A percentile compares a stretch with the other conserved stretches of the same genome.
Evolutionary conservation across 352 stramenopile species (phyloP).

Genomic region (Sclerospora graminicola): DNA sequence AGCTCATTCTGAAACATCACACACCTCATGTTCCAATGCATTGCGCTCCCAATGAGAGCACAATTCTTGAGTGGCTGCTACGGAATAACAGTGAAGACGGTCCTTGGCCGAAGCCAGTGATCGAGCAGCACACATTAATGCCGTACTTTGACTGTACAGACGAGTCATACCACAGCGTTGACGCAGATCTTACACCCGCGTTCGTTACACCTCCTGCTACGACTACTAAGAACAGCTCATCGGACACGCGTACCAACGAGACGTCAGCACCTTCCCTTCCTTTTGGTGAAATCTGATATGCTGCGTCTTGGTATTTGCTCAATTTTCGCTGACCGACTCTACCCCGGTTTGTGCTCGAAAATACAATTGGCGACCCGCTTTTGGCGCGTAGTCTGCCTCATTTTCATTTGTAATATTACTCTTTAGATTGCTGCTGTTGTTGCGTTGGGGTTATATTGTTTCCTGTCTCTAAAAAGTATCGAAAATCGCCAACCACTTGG

Average conservation of each 20-base stretch:
- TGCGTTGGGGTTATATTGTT: conserved; percentile 20
- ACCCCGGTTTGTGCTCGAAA: conserved; percentile 15
- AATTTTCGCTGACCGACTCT: conserved; percentile 15
- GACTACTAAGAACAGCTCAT: conserved; percentile 6
- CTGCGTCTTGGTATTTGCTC: conserved; percentile 11
- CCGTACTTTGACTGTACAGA: conserved; percentile 45
- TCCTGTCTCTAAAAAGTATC: conserved; percentile 72
- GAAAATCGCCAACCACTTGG: conserved; percentile 76
- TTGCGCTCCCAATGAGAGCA: conserved; percentile 18
- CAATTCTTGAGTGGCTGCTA: conserved; percentile 54
- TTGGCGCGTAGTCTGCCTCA: conserved; percentile 9
- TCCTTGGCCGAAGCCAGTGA: conserved; percentile 8
- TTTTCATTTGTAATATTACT: conserved; percentile 20
- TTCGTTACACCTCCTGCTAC: conserved; percentile 18
- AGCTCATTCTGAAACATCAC: conserved; percentile 37
- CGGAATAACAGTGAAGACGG: conserved; percentile 40
- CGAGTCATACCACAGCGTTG: conserved; percentile 26
- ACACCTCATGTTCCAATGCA: conserved; percentile 16
- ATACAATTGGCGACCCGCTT: conserved; percentile 15
- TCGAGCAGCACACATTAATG: conserved; percentile 16
- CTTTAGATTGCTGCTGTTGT: conserved; percentile 14
- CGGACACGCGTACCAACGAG: conserved; percentile 12
- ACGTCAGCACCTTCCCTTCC: conserved; percentile 14
- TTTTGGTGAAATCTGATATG: conserved; percentile 24
- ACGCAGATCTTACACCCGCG: conserved; percentile 24